A percentile compares a stretch with the other conserved stretches of the same genome.
Evolutionary conservation across 2,329 filamentous ascomycete species (phyloP).

Genomic region (Cladosporium oxysporum): DNA sequence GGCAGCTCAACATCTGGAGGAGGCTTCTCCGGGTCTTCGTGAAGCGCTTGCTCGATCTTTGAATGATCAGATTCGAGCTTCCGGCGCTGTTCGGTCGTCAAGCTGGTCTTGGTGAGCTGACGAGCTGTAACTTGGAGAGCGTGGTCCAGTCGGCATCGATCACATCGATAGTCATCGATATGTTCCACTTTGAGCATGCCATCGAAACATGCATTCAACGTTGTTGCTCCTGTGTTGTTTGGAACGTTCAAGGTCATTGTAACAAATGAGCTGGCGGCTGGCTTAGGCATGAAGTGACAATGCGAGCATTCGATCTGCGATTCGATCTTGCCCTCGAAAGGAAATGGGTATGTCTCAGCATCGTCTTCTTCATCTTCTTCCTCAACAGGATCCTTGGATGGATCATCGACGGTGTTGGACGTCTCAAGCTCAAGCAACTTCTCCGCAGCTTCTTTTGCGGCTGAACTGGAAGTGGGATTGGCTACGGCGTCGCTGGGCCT

Average conservation of each 20-base stretch:
- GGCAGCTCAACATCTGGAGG: slow-evolving; percentile 74
- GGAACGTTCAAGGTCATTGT: slow-evolving; percentile 91
- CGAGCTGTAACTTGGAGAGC: slow-evolving; percentile 65
- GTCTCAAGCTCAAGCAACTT: slow-evolving; percentile 7
- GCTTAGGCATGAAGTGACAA: slow-evolving; percentile 85
- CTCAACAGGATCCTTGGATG: slow-evolving; percentile 28
- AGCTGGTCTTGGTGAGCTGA: slow-evolving; percentile 57
- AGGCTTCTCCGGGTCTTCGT: slow-evolving; percentile 77
- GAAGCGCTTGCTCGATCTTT: slow-evolving; percentile 68
- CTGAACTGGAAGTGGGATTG: slow-evolving; percentile 11
- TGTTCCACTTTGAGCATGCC: slow-evolving; percentile 91
- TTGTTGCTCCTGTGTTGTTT: slow-evolving; percentile 68
- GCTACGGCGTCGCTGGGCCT: slow-evolving; percentile 20
- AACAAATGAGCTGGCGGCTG: slow-evolving; percentile 82
- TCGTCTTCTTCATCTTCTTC: slow-evolving; percentile 38
- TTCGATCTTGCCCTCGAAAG: slow-evolving; percentile 86
- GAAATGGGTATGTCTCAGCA: slow-evolving; percentile 70
- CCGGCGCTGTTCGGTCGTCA: slow-evolving; percentile 48
- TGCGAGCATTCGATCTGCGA: slow-evolving; percentile 93
- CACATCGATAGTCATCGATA: slow-evolving; percentile 96
- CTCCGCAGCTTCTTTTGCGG: slow-evolving; percentile 11
- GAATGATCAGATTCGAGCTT: slow-evolving; percentile 60
- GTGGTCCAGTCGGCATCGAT: slow-evolving; percentile 84
- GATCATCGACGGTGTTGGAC: not conserved
- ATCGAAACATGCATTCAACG: slow-evolving; percentile 86